Base-by-base conservation (phyloP, 139 green algal genomes). In the Coelastrella sp. region DNA sequence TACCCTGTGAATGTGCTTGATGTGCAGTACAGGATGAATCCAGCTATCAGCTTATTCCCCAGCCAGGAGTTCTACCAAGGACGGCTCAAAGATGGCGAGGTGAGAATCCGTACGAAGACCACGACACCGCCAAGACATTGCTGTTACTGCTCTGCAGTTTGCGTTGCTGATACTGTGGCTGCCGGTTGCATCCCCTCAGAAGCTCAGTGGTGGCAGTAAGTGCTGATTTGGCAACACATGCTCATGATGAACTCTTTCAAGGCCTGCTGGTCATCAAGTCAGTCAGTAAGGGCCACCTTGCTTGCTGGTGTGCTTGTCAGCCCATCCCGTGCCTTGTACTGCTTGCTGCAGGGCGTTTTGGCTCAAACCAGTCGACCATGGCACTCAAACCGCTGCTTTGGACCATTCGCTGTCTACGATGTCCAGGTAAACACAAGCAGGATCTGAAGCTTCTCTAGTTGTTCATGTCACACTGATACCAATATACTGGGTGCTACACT, bases 21-120 rank as follows among this genome's bases (percentile, higher is more conserved):
- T 73, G 82, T 92, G 76, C 96, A 98, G 93, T 99, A 98, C 93
- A 94, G 96, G 80, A 99, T 99, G 97, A 95, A 98, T 80, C 97
- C 97, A 5, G 60, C 88, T 10, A 97, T 99, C 86, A 93, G 93
- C 66, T 7, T 56, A 77, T 98, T 98, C 92, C 96, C 97, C 22
- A 95, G 92, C 47, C 22, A 78, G 5, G 81, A 93, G 60, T 99
- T 99, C 91, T 98, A 99, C 88, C 20, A 92, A 4, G 94, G 95
- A 20, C 54, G 85, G 0, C 93, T 99, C 56, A 90, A 92, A 75
- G 96, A 98, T 80, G 97, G 94, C 0, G 90, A 95, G 90, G 93
- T 97, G 65, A 2, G 23, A 10, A 47, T 47, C 32, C 32, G 1
- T 47, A 1, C 32, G 32, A 47, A 47, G 32, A 47, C 32, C 0